phyloP scores from a whole-genome alignment of 306 rosid genomes.

The Prunus fruticosa region DNA sequence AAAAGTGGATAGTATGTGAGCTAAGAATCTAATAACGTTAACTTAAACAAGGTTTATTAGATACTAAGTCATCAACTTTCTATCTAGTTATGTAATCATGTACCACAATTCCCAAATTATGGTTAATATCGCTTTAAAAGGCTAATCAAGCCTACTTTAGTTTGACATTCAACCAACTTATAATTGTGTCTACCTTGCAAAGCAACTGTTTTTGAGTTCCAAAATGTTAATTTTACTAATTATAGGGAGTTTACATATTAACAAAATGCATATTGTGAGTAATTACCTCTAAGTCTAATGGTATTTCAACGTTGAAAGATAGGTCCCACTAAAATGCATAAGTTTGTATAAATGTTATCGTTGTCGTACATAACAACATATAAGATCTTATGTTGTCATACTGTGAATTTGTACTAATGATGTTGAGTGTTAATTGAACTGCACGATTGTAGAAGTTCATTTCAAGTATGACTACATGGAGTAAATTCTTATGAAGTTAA shows the following conservation, averaged over 20 bases:
- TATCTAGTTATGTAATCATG: not conserved
- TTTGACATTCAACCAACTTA: slow-evolving; percentile 25
- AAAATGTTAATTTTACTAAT: not conserved
- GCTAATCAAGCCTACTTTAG: slow-evolving; percentile 13
- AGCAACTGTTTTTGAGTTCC: not conserved
- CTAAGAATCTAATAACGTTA: not conserved
- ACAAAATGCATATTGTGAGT: not conserved
- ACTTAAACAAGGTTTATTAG: not conserved
- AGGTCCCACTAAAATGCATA: no score
- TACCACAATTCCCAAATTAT: slow-evolving; percentile 14
- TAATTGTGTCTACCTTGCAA: not conserved
- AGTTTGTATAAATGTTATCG: no score
- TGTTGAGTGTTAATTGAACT: no score
- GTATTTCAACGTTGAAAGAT: no score
- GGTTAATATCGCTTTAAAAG: not conserved
- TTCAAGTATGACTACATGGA: no score
- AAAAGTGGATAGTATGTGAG: not conserved
- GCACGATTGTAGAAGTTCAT: no score
- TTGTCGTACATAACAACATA: no score
- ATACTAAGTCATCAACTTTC: not conserved
- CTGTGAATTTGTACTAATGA: no score
- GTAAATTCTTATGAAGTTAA: no score
- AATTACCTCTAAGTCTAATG: no score
- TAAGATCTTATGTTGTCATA: no score
- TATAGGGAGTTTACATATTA: not conserved